Conservation (phyloP, 306 rosid genomes). For the Trifolium dubium region DNA sequence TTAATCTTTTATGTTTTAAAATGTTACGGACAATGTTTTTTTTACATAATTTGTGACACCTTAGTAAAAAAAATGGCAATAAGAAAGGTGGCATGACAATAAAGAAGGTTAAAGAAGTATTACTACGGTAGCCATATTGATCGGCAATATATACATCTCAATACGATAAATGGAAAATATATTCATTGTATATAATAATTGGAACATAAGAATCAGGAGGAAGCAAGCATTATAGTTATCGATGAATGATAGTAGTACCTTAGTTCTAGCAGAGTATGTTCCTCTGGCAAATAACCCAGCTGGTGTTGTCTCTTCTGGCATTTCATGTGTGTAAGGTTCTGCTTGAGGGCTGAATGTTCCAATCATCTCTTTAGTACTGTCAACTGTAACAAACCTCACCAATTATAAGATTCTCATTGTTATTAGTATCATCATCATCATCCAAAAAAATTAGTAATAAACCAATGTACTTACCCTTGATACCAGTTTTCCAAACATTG, state of each 20-base stretch:
- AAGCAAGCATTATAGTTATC: neutral
- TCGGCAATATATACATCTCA: neutral
- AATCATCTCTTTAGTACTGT: constrained; percentile 79
- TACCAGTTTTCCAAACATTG: constrained; percentile 87
- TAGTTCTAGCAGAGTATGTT: constrained; percentile 76
- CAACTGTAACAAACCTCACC: constrained; percentile 57
- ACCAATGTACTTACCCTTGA: constrained; percentile 58
- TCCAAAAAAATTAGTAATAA: neutral
- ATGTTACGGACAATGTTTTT: too few species aligned
- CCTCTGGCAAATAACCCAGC: constrained; percentile 91
- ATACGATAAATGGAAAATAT: neutral
- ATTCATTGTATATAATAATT: neutral
- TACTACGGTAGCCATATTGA: too few species aligned
- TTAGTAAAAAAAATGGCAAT: too few species aligned
- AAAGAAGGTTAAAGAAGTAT: too few species aligned
- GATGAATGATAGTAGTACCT: constrained; percentile 44
- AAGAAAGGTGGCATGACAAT: too few species aligned
- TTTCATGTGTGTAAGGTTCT: constrained; percentile 73
- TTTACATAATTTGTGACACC: too few species aligned
- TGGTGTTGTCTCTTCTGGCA: constrained; percentile 90
- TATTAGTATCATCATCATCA: neutral
- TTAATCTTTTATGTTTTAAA: too few species aligned
- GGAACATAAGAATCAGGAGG: neutral
- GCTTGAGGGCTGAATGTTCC: constrained; percentile 92
- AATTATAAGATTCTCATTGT: neutral